Conservation (phyloP, 208 protist genomes). For the Trichomonas vaginalis region DNA sequence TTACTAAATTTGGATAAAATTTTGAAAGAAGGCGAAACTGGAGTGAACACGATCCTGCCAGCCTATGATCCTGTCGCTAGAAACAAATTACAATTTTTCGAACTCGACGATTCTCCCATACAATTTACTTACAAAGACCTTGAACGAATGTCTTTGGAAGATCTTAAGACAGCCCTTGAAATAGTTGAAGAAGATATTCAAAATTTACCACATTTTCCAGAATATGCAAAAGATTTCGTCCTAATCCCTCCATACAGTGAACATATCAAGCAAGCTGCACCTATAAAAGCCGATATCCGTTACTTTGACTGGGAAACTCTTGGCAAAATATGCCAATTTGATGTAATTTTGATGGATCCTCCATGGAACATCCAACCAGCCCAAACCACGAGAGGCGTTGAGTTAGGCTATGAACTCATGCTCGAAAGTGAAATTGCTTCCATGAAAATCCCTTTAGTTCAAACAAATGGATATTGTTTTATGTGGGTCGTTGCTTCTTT, state of each 20-base stretch:
- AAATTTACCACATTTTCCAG: background rate
- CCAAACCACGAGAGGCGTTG: background rate
- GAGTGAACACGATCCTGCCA: background rate
- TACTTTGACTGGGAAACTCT: background rate
- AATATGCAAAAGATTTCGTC: background rate
- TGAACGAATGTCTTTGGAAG: background rate
- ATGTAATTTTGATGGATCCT: conserved; percentile 20
- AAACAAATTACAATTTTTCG: background rate
- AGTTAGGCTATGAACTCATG: conserved; percentile 1
- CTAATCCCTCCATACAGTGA: background rate
- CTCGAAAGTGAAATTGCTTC: background rate
- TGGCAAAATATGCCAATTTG: background rate
- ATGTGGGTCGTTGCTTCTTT: background rate
- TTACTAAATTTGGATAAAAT: background rate
- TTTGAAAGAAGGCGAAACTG: background rate
- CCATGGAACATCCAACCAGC: background rate
- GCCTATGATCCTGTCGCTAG: background rate
- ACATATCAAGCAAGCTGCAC: background rate
- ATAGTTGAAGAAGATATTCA: background rate
- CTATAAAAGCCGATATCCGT: background rate
- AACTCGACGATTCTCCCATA: background rate
- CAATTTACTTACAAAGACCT: background rate
- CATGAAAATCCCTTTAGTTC: background rate
- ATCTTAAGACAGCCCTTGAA: background rate
- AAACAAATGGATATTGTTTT: background rate